These are phyloP conservation scores for Adansonia digitata DNA, from an alignment of 345 rosid genomes.

Conservation along the genomic window DNA sequence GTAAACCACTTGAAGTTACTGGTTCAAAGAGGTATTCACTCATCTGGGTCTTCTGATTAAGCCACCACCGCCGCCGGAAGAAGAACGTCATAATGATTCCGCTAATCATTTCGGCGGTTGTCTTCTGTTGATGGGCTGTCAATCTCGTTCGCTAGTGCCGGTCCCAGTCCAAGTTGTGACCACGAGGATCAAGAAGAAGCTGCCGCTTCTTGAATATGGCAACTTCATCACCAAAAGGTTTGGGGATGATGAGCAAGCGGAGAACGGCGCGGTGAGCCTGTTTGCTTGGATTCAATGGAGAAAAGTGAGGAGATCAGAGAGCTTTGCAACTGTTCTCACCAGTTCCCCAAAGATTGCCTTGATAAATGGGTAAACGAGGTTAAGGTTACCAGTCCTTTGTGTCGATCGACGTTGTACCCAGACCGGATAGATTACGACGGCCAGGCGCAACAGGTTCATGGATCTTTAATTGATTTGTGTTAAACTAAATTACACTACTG, in stretches of 20 bases:
- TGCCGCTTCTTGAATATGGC: background rate
- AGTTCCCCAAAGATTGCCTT: conserved; percentile 41
- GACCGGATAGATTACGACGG: background rate
- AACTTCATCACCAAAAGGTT: conserved; percentile 1
- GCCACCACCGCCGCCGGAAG: background rate
- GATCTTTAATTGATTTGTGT: background rate
- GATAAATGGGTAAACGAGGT: conserved; percentile 41
- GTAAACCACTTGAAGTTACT: conserved; percentile 14
- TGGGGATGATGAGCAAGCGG: background rate
- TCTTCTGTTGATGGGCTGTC: conserved; percentile 30
- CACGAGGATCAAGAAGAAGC: conserved; percentile 26
- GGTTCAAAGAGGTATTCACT: conserved; percentile 12
- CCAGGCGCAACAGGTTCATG: background rate
- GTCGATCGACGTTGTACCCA: conserved; percentile 37
- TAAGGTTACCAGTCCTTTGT: conserved; percentile 45
- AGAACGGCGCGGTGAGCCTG: conserved; percentile 19
- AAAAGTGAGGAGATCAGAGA: conserved; percentile 27
- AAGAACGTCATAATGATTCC: background rate
- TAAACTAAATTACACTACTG: no score
- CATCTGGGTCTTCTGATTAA: conserved; percentile 30
- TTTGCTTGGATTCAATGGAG: conserved; percentile 34
- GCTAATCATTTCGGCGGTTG: conserved; percentile 6
- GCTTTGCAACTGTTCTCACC: conserved; percentile 39
- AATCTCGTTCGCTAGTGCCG: conserved; percentile 25
- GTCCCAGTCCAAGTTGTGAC: conserved; percentile 29